Evolutionary conservation across 2,329 filamentous ascomycete genomes (phyloP), one percentile per base, ranked within the genome.

Genomic region (Aspergillus piperis): DNA sequence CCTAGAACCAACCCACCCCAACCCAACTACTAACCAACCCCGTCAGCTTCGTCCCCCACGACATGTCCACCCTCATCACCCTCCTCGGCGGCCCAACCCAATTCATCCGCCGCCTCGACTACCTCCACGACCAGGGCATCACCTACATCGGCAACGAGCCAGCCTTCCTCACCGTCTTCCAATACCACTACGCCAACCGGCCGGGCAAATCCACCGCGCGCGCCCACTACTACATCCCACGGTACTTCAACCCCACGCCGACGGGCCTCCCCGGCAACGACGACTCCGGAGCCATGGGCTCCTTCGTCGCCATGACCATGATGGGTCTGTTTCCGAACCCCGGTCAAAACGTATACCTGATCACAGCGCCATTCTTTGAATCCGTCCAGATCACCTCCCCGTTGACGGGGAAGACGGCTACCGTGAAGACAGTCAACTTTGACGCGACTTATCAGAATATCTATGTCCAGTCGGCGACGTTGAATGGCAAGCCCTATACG

Each of bases 251-350:
- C 64, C 80, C 83, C 1, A 83, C 80, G 0, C 76, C 83, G 0
- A 76, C 73, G 2, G 88, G 87, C 0, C 81, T 90, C 1, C 87
- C 88, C 0, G 88, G 88, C 0, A 90, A 90, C 70, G 87, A 90
- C 66, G 88, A 90, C 70, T 83, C 81, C 36, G 88, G 88, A 2
- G 86, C 88, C 1, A 90, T 90, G 87, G 88, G 87, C 48, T 84
- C 83, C 0, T 90, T 90, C 62, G 77, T 86, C 2, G 85, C 86
- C 0, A 84, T 90, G 19, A 77, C 82, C 10, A 89, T 90, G 87
- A 84, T 90, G 79, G 88, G 88, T 0, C 74, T 90, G 7, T 90
- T 88, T 71, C 88, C 88, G 0, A 87, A 89, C 57, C 81, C 86
- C 0, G 88, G 87, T 0, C 88, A 90, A 68, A 78, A 88, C 62